Conservation (phyloP, 352 stramenopile species). For the Phytophthora citricola region DNA sequence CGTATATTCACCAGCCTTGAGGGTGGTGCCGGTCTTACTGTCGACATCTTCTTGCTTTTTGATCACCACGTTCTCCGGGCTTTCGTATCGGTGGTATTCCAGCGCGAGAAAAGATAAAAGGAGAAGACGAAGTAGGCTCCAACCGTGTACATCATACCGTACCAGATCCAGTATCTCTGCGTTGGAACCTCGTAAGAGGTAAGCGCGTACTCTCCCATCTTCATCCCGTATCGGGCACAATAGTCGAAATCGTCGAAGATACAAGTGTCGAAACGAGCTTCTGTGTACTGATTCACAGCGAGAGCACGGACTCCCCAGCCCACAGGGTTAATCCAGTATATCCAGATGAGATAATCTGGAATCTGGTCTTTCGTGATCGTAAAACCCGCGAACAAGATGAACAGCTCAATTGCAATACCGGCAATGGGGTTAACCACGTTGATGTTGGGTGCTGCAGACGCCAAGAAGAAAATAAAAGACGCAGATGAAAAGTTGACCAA, state of each 20-base stretch:
- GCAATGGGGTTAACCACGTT: conserved; percentile 20
- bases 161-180: conserved; percentile 29
- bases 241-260: conserved; percentile 39
- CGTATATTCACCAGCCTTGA: conserved; percentile 6
- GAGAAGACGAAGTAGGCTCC: conserved; percentile 19
- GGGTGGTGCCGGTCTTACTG: neutral
- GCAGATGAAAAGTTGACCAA: conserved; percentile 16
- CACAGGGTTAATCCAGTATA: conserved; percentile 32
- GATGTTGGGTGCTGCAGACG: conserved; percentile 15
- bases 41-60: neutral
- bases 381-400: conserved; percentile 25
- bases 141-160: conserved; percentile 13
- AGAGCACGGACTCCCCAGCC: conserved; percentile 26
- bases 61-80: conserved; percentile 11
- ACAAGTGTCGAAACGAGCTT: conserved; percentile 30
- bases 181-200: conserved; percentile 26
- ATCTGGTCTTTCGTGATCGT: conserved; percentile 31
- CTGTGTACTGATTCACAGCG: conserved; percentile 35
- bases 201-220: conserved; percentile 26
- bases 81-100: conserved; percentile 28
- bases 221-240: conserved; percentile 28
- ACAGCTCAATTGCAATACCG: conserved; percentile 5
- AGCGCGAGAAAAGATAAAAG: conserved; percentile 20
- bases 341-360: conserved; percentile 25
- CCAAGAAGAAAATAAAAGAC: conserved; percentile 29